Base-by-base conservation (phyloP, 805 yeast species). In the Candida khao-thaluensis region DNA sequence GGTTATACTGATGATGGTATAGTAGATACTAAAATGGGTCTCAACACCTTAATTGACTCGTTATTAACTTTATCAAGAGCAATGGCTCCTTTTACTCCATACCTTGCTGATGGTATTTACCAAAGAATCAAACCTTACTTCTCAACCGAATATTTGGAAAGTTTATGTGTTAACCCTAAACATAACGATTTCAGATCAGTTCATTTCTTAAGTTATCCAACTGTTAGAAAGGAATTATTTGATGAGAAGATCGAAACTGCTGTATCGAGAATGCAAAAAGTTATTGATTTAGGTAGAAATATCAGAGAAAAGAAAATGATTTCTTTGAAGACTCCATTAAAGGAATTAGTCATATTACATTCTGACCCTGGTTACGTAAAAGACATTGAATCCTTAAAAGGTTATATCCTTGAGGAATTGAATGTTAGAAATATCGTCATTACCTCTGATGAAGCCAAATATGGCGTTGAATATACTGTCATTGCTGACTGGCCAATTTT, bases 11-110 rank as follows among this genome's bases (percentile, higher is more conserved):
- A 84, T 58, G 82, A 77, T 44, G 96, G 95, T 44, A 66, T 78
- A 37, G 83, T 80, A 41, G 99, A 93, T 59, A 84, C 96, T 54
- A 64, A 80, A 52, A 77, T 77, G 55, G 96, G 96, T 34, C 76
- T 93, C 56, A 93, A 93, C 69, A 85, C 97, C 17, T 72, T 93
- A 64, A 81, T 90, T 41, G 96, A 89, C 62, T 95, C 93, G 23
- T 72, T 90, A 53, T 85, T 85, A 63, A 87, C 88, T 32, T 80
- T 93, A 57, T 83, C 80, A 37, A 81, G 97, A 61, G 95, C 96
- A 35, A 91, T 93, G 97, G 98, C 98, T 42, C 99, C 99, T 50
- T 93, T 93, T 71, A 90, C 98, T 38, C 99, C 99, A 49, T 95
- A 83, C 76, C 74, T 95, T 64, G 74, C 98, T 35, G 99, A 93